phyloP scores from a whole-genome alignment of 306 rosid species.

The Quillaja saponaria region DNA sequence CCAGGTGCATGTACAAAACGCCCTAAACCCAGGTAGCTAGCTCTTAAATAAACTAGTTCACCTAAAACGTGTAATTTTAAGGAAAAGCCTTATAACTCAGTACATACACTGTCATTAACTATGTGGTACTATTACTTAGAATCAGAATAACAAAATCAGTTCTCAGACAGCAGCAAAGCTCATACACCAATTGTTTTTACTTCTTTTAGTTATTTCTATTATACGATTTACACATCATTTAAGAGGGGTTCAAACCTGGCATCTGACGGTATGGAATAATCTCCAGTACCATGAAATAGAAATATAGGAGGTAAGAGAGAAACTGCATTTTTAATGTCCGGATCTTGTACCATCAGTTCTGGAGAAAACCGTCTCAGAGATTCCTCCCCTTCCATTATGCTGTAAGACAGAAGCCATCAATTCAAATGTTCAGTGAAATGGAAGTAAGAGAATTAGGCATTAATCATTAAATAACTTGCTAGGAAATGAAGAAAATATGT shows the following conservation, averaged over 20 bases:
- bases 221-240: constrained; percentile 18
- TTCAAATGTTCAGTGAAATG: constrained; percentile 22
- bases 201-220: constrained; percentile 16
- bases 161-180: neutral
- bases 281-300: constrained; percentile 90
- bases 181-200: constrained; percentile 6
- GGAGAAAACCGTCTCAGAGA: constrained; percentile 80
- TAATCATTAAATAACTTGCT: constrained; percentile 8
- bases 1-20: neutral
- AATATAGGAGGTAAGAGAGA: constrained; percentile 66
- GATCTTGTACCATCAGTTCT: constrained; percentile 75
- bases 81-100: no score
- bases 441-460: constrained; percentile 22
- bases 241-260: constrained; percentile 56
- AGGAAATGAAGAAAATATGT: constrained; percentile 17
- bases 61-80: neutral
- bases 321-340: constrained; percentile 58
- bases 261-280: constrained; percentile 88
- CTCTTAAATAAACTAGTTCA: neutral
- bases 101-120: no score
- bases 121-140: neutral
- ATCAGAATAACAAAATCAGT: constrained; percentile 1
- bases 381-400: constrained; percentile 97
- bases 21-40: neutral
- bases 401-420: constrained; percentile 39